A percentile compares a stretch with the other conserved stretches of the same genome.
These are phyloP conservation scores for Colletotrichum sp. DNA, from an alignment of 2,329 filamentous ascomycete genomes.

Conservation along the genomic window DNA sequence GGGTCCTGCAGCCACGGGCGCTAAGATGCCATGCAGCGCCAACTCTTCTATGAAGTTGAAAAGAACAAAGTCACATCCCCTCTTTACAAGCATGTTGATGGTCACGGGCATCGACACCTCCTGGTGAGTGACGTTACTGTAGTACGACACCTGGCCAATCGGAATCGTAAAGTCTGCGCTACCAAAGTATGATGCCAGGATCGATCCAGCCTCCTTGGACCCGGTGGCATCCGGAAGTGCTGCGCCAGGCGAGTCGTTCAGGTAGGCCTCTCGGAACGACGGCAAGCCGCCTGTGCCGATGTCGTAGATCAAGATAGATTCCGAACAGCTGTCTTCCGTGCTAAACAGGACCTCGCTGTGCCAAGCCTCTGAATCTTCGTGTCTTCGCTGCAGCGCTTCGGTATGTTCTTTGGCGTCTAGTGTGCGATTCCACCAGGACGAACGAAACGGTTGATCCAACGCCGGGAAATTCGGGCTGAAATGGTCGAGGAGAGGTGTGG, in stretches of 20 bases:
- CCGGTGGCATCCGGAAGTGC: constrained; percentile 30
- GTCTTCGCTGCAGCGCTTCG: neutral
- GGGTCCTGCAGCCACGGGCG: constrained; percentile 37
- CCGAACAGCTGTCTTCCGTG: constrained; percentile 33
- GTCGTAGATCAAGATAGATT: constrained; percentile 45
- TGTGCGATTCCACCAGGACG: neutral
- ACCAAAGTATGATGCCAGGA: constrained; percentile 27
- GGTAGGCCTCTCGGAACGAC: constrained; percentile 39
- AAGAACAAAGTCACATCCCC: constrained; percentile 47
- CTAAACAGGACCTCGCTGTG: neutral
- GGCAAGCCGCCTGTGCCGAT: constrained; percentile 46
- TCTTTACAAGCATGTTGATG: constrained; percentile 43
- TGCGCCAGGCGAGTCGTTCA: constrained; percentile 29
- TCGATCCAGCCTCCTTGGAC: constrained; percentile 22
- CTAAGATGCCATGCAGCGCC: constrained; percentile 40
- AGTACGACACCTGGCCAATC: constrained; percentile 45
- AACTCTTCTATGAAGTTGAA: constrained; percentile 44
- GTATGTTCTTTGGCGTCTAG: neutral
- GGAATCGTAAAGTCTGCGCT: constrained; percentile 46
- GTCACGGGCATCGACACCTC: constrained; percentile 46
- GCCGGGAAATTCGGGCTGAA: neutral
- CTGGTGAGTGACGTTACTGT: constrained; percentile 40
- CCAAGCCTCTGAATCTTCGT: neutral
- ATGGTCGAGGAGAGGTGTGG: neutral
- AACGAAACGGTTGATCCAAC: neutral